Conservation (phyloP, 768 basidiomycete genomes). For the Kwoniella botswanensis region DNA sequence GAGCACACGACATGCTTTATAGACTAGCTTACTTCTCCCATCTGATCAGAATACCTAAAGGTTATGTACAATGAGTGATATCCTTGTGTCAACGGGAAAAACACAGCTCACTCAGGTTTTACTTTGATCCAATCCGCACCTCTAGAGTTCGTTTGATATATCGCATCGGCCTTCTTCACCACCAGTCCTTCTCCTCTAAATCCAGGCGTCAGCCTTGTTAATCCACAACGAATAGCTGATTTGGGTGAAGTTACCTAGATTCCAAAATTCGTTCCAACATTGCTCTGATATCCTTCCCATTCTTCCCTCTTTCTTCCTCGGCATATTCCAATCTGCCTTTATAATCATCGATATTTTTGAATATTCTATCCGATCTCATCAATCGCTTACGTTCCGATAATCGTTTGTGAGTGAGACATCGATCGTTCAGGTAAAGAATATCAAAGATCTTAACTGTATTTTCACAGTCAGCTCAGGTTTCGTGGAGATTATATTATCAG, state of each 20-base stretch:
- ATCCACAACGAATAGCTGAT: not conserved
- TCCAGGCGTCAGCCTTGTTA: not conserved
- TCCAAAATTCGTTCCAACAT: conserved; percentile 84
- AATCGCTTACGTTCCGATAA: conserved; percentile 79
- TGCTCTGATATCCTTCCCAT: conserved; percentile 77
- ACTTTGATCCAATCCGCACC: conserved; percentile 94
- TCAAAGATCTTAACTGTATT: conserved; percentile 94
- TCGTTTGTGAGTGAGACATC: conserved; percentile 72
- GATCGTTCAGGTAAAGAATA: conserved; percentile 76
- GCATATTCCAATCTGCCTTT: conserved; percentile 83
- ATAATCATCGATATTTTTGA: conserved; percentile 58
- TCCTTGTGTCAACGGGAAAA: not conserved
- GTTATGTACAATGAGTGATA: not conserved
- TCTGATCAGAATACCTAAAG: conserved; percentile 55
- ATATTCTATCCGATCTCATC: conserved; percentile 61
- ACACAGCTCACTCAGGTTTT: conserved; percentile 54
- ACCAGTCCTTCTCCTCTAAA: conserved; percentile 88
- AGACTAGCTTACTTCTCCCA: conserved; percentile 46
- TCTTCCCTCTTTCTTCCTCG: conserved; percentile 72
- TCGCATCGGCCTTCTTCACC: conserved; percentile 79
- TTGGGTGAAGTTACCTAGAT: conserved; percentile 56
- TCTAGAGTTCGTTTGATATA: conserved; percentile 84
- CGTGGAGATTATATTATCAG: no score
- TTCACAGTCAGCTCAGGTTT: no score
- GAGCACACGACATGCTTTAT: not conserved